Percentiles rank a stretch among this genome's conserved stretches.
phyloP scores from a whole-genome alignment of 306 rosid species.

The Medicago ruthenica region DNA sequence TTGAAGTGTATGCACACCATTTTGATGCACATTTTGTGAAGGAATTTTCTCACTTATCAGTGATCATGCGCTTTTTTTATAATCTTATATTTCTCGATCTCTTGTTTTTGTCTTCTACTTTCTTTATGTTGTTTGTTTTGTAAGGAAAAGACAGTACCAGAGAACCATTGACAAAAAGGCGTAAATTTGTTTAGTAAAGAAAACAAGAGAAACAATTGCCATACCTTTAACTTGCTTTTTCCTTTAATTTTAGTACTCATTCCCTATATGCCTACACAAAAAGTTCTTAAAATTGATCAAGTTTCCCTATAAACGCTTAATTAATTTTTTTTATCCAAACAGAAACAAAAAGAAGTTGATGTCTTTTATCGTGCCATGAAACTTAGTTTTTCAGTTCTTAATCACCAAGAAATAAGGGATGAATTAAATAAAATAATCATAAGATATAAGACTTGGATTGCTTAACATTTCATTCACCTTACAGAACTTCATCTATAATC shows the following conservation, averaged over 20 bases:
- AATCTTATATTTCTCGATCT: background rate
- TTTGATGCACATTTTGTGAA: too few relatives aligned
- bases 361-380: conserved; percentile 15
- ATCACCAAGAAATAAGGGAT: background rate
- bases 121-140: background rate
- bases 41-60: too few relatives aligned
- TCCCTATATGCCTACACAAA: background rate
- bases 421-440: background rate
- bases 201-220: background rate
- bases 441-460: too few relatives aligned
- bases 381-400: background rate
- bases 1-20: background rate
- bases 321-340: too few relatives aligned
- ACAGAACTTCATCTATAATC: too few relatives aligned
- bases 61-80: background rate
- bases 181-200: background rate
- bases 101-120: background rate
- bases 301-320: too few relatives aligned
- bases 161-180: background rate
- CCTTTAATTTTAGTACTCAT: background rate
- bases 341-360: background rate
- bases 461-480: too few relatives aligned
- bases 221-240: background rate
- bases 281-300: background rate
- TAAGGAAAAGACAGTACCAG: background rate